These are phyloP conservation scores for Termitomyces sp. DNA, from an alignment of 768 basidiomycete species.

Conservation along the genomic window DNA sequence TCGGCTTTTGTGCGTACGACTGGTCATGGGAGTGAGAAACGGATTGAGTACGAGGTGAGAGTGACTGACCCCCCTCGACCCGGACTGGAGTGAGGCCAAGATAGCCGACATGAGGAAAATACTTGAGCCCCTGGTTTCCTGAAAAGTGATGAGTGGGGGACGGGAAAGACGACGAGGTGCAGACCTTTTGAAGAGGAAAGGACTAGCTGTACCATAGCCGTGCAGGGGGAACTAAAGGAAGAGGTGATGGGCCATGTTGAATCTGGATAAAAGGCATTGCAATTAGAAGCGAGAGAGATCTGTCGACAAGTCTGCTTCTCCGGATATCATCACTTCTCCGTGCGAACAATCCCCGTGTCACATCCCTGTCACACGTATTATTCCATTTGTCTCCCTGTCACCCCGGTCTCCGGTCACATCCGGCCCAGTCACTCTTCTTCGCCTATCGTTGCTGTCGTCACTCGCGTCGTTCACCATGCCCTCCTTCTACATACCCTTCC, in stretches of 20 bases:
- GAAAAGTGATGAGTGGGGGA: conserved; percentile 8
- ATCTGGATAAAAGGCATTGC: conserved; percentile 38
- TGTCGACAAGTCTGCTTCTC: conserved; percentile 27
- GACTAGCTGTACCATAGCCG: conserved; percentile 60
- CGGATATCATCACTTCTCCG: conserved; percentile 27
- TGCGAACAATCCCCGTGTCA: conserved; percentile 19
- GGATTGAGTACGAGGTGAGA: conserved; percentile 6
- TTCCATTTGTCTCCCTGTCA: conserved; percentile 6
- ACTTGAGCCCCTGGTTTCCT: conserved; percentile 65
- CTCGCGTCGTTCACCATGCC: conserved; percentile 45
- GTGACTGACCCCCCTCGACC: conserved; percentile 64
- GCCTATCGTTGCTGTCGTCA: background rate
- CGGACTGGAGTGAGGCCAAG: conserved; percentile 77
- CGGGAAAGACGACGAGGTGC: conserved; percentile 2
- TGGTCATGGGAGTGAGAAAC: conserved; percentile 19
- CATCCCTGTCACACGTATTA: conserved; percentile 4
- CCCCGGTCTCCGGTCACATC: conserved; percentile 12
- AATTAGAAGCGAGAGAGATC: conserved; percentile 30
- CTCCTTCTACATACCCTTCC: conserved; percentile 63
- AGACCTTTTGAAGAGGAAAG: conserved; percentile 58
- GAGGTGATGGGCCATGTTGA: conserved; percentile 21
- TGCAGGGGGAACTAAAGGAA: conserved; percentile 22
- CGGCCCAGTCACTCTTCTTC: conserved; percentile 7
- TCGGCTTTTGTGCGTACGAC: conserved; percentile 70
- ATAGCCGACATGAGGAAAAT: conserved; percentile 72